A percentile compares a stretch with the other conserved stretches of the same genome.
phyloP scores from a whole-genome alignment of 2,329 filamentous ascomycete genomes.

The Talaromyces sp. region DNA sequence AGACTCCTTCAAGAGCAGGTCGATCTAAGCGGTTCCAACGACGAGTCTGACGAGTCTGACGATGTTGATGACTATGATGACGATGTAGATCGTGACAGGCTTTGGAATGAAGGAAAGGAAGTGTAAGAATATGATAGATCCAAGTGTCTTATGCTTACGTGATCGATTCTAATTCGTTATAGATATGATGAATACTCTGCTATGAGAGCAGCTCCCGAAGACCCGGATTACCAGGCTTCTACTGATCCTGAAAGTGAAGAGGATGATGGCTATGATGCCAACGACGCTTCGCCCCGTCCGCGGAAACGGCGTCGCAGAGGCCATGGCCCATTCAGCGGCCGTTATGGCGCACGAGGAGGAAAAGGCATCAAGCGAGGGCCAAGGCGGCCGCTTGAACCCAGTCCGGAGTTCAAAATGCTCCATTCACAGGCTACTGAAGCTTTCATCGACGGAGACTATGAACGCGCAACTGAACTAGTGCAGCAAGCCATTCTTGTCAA shows the following conservation, averaged over 20 bases:
- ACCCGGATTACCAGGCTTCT: conserved; percentile 12
- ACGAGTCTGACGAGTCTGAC: conserved; percentile 14
- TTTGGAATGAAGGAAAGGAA: background rate
- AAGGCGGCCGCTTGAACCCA: conserved; percentile 46
- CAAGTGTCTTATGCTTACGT: background rate
- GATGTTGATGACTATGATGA: conserved; percentile 6
- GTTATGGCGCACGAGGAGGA: conserved; percentile 40
- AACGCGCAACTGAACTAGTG: conserved; percentile 42
- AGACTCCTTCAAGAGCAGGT: conserved; percentile 14
- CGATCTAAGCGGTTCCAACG: conserved; percentile 7
- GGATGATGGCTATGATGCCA: conserved; percentile 24
- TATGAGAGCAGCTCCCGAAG: conserved; percentile 4
- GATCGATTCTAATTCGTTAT: background rate
- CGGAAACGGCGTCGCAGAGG: conserved; percentile 33
- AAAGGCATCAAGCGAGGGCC: conserved; percentile 47
- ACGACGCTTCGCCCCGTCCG: conserved; percentile 22
- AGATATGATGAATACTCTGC: conserved; percentile 20
- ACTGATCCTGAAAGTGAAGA: conserved; percentile 24
- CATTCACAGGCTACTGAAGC: conserved; percentile 48
- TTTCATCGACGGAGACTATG: conserved; percentile 48
- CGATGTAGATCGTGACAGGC: background rate
- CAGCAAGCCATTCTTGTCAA: conserved; percentile 54
- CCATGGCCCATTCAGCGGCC: conserved; percentile 35
- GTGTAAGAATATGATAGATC: background rate
- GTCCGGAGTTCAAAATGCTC: conserved; percentile 47